These are phyloP conservation scores for Sesbania bispinosa DNA, from an alignment of 306 rosid species.

Conservation along the genomic window DNA sequence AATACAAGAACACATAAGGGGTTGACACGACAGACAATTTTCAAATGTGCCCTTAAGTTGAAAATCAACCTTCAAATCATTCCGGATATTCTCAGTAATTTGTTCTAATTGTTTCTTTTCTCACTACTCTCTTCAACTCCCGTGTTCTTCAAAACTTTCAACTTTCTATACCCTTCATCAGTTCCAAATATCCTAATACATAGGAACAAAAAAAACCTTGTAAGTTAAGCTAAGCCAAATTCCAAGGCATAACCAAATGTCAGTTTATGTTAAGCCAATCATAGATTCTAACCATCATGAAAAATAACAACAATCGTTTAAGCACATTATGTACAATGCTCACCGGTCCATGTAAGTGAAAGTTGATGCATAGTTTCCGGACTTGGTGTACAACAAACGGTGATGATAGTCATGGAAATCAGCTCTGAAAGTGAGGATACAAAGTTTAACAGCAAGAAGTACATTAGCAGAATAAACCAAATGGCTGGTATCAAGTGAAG, in stretches of 20 bases:
- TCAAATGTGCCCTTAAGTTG: conserved; percentile 24
- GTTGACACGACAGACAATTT: conserved; percentile 25
- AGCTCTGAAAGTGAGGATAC: conserved; percentile 49
- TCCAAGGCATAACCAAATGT: conserved; percentile 13
- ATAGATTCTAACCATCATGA: neutral
- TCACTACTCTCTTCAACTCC: conserved; percentile 44
- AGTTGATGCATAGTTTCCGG: conserved; percentile 95
- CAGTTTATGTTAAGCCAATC: neutral
- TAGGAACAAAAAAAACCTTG: neutral
- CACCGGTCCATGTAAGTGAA: conserved; percentile 94
- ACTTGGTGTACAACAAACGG: conserved; percentile 88
- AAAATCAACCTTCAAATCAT: conserved; percentile 29
- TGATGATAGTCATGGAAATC: conserved; percentile 98
- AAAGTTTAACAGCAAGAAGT: conserved; percentile 27
- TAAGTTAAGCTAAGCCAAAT: conserved; percentile 10
- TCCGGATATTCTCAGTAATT: conserved; percentile 21
- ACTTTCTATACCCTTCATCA: conserved; percentile 78
- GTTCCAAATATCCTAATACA: conserved; percentile 77
- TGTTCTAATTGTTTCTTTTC: conserved; percentile 27
- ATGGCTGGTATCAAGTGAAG: neutral
- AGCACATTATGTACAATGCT: too few species aligned
- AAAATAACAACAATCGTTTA: neutral
- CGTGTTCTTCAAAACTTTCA: conserved; percentile 60
- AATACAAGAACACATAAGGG: conserved; percentile 38
- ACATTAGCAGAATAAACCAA: neutral